Conservation (phyloP, 768 basidiomycete genomes). For the Mycena polygramma region DNA sequence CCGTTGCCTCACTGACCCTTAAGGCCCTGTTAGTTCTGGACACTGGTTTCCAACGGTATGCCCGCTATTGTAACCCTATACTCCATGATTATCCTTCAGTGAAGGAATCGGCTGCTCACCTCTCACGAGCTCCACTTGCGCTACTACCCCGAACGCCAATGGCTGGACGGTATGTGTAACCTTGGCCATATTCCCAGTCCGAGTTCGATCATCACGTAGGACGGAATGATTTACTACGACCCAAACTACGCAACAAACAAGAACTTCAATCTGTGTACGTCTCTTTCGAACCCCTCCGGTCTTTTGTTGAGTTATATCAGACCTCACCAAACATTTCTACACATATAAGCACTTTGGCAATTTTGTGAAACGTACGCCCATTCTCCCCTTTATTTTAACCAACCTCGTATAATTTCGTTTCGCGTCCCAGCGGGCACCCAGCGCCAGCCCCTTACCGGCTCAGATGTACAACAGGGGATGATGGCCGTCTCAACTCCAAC, state of each 20-base stretch:
- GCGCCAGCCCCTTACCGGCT: conserved; percentile 1
- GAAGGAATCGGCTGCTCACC: conserved; percentile 50
- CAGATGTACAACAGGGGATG: neutral
- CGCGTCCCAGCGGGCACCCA: conserved; percentile 2
- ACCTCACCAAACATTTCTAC: conserved; percentile 5
- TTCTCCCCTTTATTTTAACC: neutral
- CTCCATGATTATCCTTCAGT: neutral
- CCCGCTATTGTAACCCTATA: neutral
- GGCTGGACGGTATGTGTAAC: conserved; percentile 50
- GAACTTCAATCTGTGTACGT: conserved; percentile 52
- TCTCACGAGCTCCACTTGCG: conserved; percentile 48
- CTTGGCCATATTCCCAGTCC: neutral
- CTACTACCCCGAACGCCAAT: conserved; percentile 50
- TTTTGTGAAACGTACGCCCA: conserved; percentile 4
- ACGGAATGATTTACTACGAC: conserved; percentile 59
- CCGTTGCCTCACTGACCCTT: too few species aligned
- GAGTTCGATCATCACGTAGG: conserved; percentile 24
- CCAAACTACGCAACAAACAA: conserved; percentile 50
- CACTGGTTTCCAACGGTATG: neutral
- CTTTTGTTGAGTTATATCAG: neutral
- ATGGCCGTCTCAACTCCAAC: conserved; percentile 1
- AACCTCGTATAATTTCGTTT: neutral
- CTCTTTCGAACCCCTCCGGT: neutral
- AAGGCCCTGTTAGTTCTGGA: neutral
- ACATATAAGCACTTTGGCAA: conserved; percentile 13